Percentiles rank a stretch among this genome's conserved stretches.
These are phyloP conservation scores for Penicillium sp. DNA, from an alignment of 2,329 filamentous ascomycete species.

Conservation along the genomic window DNA sequence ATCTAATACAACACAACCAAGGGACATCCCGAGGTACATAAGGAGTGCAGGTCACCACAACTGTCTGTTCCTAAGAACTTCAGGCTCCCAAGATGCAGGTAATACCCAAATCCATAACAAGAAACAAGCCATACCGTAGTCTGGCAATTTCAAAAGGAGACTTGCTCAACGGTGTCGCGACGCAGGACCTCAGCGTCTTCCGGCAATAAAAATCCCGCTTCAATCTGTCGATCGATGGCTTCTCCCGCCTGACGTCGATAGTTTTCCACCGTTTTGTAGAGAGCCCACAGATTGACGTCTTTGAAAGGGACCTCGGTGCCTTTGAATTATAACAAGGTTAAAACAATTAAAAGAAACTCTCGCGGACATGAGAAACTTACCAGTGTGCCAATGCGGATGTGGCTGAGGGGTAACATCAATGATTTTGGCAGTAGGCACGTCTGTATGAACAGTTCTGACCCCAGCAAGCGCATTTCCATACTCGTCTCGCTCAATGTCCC, in stretches of 20 bases:
- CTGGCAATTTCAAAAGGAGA: not conserved
- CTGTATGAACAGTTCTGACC: constrained; percentile 1
- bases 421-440: not conserved
- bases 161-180: constrained; percentile 3
- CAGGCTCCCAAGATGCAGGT: not conserved
- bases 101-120: not conserved
- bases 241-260: not conserved
- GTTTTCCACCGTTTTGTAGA: not conserved
- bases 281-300: not conserved
- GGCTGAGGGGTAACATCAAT: not conserved
- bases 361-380: not conserved
- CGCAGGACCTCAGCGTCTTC: not conserved
- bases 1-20: not conserved
- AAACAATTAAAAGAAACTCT: not conserved
- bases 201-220: not conserved
- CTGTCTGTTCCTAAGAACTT: not conserved
- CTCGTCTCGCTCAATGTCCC: not conserved
- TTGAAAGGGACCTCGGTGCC: not conserved
- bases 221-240: not conserved
- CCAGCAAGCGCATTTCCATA: not conserved
- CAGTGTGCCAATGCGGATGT: not conserved
- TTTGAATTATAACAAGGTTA: not conserved
- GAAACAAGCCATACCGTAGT: not conserved
- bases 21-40: not conserved
- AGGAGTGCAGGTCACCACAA: not conserved